phyloP scores from a whole-genome alignment of 73 alveolate genomes.

The Paramecium bursaria region DNA sequence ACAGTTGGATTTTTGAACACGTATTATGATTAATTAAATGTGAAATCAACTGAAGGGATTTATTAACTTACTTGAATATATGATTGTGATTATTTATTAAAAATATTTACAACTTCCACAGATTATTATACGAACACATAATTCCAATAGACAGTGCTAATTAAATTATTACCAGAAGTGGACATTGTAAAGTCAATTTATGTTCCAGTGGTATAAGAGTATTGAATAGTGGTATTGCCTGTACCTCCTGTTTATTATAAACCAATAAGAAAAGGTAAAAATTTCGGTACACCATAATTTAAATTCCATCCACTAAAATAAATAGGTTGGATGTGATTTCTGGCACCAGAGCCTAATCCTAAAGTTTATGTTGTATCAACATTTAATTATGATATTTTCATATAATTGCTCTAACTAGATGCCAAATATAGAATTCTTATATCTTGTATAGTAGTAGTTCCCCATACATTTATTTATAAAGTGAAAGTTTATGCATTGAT shows the following conservation, averaged over 20 bases:
- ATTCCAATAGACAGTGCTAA: no score
- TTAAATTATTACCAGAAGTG: no score
- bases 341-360: not conserved
- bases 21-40: no score
- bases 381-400: not conserved
- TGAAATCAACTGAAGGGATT: no score
- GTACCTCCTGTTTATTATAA: not conserved
- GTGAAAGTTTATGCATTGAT: not conserved
- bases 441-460: not conserved
- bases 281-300: not conserved
- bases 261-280: conserved; percentile 1
- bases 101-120: no score
- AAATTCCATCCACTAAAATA: conserved; percentile 10
- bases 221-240: not conserved
- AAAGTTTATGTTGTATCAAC: not conserved
- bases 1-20: no score
- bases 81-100: no score
- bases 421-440: not conserved
- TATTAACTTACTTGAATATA: no score
- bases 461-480: not conserved
- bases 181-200: no score
- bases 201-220: not conserved
- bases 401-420: not conserved
- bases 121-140: no score
- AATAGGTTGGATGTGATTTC: not conserved